Conservation (phyloP, 805 yeast species). For the Diddensiella transvaalensis region DNA sequence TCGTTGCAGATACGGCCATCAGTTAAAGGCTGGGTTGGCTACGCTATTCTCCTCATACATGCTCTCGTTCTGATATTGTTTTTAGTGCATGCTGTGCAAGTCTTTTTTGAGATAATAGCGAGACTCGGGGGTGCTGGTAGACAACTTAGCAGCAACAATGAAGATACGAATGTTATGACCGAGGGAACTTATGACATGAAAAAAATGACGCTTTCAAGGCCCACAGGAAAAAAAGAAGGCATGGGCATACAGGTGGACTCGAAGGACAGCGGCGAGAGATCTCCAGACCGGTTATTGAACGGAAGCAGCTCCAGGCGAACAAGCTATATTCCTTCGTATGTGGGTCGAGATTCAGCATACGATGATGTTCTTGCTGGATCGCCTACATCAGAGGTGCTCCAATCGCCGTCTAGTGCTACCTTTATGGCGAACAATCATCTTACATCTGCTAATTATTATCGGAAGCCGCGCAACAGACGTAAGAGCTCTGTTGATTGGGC, state of each 20-base stretch:
- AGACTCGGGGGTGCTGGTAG: conserved; percentile 20
- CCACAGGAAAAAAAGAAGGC: neutral
- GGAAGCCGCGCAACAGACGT: conserved; percentile 21
- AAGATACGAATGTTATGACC: neutral
- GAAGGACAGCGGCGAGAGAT: neutral
- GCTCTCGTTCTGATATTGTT: conserved; percentile 29
- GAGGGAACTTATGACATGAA: conserved; percentile 8
- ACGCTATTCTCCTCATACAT: conserved; percentile 31
- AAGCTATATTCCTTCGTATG: neutral
- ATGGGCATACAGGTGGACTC: neutral
- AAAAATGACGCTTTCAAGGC: conserved; percentile 2
- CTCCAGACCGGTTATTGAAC: conserved; percentile 4
- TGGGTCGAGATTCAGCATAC: too few species aligned
- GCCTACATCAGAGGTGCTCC: conserved; percentile 17
- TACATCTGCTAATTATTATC: conserved; percentile 17
- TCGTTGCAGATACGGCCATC: conserved; percentile 21
- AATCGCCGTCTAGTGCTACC: conserved; percentile 14
- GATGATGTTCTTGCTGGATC: conserved; percentile 3
- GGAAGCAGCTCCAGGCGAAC: conserved; percentile 2
- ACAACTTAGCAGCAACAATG: neutral
- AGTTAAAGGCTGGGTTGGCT: conserved; percentile 32
- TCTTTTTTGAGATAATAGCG: conserved; percentile 28
- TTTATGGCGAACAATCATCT: conserved; percentile 1
- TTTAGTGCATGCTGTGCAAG: conserved; percentile 27
- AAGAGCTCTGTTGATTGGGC: conserved; percentile 24